A percentile compares a stretch with the other conserved stretches of the same genome.
Evolutionary conservation across 495 filamentous ascomycete species (phyloP).

Genomic region (Aspergillus nanangensis): DNA sequence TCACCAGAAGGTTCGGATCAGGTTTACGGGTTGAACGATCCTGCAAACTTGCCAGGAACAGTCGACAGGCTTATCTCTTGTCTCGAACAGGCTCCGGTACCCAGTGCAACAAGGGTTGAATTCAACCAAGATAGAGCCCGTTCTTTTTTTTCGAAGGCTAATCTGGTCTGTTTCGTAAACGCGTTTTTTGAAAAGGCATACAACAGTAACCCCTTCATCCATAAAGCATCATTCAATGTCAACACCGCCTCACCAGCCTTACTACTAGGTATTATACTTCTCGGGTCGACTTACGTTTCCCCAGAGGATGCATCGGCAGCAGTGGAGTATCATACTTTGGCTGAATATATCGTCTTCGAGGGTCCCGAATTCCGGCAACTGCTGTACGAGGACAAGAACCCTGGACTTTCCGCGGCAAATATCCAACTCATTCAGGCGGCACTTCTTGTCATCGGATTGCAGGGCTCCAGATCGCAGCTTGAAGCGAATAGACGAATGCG

Average conservation of each 20-base stretch:
- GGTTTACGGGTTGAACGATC: background rate
- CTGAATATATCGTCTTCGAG: background rate
- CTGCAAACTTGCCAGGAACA: background rate
- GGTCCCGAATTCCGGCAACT: background rate
- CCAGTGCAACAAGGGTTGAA: background rate
- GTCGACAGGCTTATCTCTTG: background rate
- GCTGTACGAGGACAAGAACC: background rate
- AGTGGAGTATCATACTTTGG: background rate
- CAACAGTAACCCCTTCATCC: background rate
- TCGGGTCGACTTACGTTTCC: background rate
- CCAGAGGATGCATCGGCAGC: background rate
- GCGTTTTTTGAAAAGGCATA: background rate
- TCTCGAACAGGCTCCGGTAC: background rate
- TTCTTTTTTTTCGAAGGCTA: background rate
- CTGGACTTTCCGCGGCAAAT: background rate
- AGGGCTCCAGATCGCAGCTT: background rate
- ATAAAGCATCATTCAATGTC: background rate
- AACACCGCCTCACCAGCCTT: background rate
- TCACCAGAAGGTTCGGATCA: background rate
- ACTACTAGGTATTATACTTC: background rate
- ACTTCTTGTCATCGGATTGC: background rate
- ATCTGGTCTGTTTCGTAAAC: background rate
- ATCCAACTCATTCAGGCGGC: conserved; percentile 1
- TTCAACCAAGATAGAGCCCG: background rate
- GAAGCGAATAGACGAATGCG: background rate